Evolutionary conservation across 1,284 basidiomycete species (phyloP), one percentile per base, ranked within the genome.

Genomic region (Leccinum variabile): DNA sequence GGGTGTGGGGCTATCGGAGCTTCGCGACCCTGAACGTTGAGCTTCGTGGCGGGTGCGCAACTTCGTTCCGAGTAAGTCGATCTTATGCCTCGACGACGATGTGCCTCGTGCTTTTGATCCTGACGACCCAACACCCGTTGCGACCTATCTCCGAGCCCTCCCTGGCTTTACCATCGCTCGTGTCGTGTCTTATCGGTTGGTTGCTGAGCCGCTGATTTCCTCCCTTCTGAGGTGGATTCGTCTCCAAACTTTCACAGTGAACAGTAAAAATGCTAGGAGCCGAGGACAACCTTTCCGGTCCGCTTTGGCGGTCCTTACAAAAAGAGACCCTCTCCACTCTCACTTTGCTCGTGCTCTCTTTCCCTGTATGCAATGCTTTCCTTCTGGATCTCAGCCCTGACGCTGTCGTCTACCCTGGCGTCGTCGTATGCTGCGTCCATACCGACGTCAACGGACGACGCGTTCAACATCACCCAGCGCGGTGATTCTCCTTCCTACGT

Each of bases 401-500:
- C 39, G 11, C 44, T 69, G 44, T n/a, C 65, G 6, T 65, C 54
- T 11, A 22, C 55, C 53, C 30, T 70, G 41, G 59, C 55, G 49
- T 50, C 55, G 55, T 66, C 63, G 37, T 49, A 57, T 59, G 60
- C 63, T 28, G 62, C 57, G n/a, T 64, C 64, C 49, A 22, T 65
- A 30, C 49, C 52, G 61, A 63, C 69, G 3, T 25, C 56, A 2
- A 6, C 7, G 28, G 41, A 41, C n/a, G n/a, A 14, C 46, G 25
- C 55, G 2, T 57, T 39, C 2, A 63, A 65, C 16, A 72, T 79
- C 53, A 71, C 75, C 25, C 75, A 86, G 46, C 78, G 81, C 59
- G 82, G 80, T 66, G 79, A 82, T 54, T 80, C 82, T 3, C 70
- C 70, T 32, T 78, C 77, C 25, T 88, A 89, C 68, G 80, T 80